Conservation (phyloP, 805 yeast genomes). For the Pichia eremophila region DNA sequence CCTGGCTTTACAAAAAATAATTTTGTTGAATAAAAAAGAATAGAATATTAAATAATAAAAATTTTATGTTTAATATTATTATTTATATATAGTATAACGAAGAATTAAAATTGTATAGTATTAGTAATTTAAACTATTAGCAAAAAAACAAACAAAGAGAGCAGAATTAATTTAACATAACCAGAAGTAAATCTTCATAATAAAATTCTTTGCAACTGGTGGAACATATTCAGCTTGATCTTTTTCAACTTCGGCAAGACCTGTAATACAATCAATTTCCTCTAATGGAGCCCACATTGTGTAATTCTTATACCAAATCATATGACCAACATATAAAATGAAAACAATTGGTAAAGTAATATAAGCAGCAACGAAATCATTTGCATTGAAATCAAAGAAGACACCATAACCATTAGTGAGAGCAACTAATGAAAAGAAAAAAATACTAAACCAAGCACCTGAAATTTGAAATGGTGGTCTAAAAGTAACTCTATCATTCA, state of each 20-base stretch:
- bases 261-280: conserved; percentile 52
- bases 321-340: conserved; percentile 49
- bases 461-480: conserved; percentile 47
- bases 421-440: conserved; percentile 41
- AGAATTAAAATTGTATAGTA: too few relatives aligned
- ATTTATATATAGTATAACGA: too few relatives aligned
- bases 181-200: conserved; percentile 43
- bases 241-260: conserved; percentile 51
- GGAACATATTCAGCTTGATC: conserved; percentile 33
- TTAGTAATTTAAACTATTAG: background rate
- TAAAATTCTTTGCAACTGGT: conserved; percentile 30
- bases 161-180: conserved; percentile 2
- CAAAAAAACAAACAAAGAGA: background rate
- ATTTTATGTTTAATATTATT: too few relatives aligned
- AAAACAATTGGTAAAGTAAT: conserved; percentile 52
- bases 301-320: conserved; percentile 36
- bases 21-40: too few relatives aligned
- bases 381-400: conserved; percentile 44
- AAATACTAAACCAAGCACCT: conserved; percentile 42
- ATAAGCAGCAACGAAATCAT: conserved; percentile 65
- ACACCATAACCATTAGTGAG: conserved; percentile 69
- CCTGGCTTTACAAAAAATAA: too few relatives aligned
- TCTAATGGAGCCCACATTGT: conserved; percentile 41
- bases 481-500: conserved; percentile 50
- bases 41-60: too few relatives aligned